Evolutionary conservation across 192 early-diverging fungal genomes (phyloP), one percentile per base, ranked within the genome.

Genomic region (Coemansia aciculifera): DNA sequence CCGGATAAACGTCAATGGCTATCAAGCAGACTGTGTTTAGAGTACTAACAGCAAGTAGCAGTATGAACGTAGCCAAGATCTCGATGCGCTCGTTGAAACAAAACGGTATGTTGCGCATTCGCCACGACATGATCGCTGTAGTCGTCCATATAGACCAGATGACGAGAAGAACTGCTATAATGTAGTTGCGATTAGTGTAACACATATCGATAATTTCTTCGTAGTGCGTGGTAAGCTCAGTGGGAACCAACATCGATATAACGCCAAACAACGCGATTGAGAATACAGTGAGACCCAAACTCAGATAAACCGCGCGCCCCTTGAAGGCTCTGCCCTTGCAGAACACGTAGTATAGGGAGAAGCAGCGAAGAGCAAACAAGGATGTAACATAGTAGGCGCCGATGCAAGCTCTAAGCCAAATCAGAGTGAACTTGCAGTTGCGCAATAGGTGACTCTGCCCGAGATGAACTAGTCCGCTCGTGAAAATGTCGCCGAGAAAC

Each of bases 291-390:
- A 71, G 3, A 2, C 62, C 49, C 1, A 73, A 10, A 17, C 63
- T 63, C n/a, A 71, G 1, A 3, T 68, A 21, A 12, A 67, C 32
- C 3, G 42, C n/a, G 27, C 54, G 63, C 0, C 72, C 74, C 2
- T 62, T 73, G 59, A 69, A 82, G 9, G 80, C 71, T 43, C 68
- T 76, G 1, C 69, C 67, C 29, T 66, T 74, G 52, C 44, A 59
- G 32, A 82, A 82, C 34, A 82, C 72, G 39, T 69, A 49, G 63
- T 82, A 77, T 11, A 82, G 48, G 19, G 80, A 73, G 29, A 72
- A 82, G 51, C 68, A 73, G 32, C 80, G 72, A 9, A 82, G 59
- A 10, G 72, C 68, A 64, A 77, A 82, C 31, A 69, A 36, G 5
- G 66, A 66, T 3, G 75, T 72, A 0, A 77, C 66, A 12, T 72